A percentile compares a stretch with the other conserved stretches of the same genome.
Conservation (phyloP, 78 protist species). For the Tieghemostelium lacteum region DNA sequence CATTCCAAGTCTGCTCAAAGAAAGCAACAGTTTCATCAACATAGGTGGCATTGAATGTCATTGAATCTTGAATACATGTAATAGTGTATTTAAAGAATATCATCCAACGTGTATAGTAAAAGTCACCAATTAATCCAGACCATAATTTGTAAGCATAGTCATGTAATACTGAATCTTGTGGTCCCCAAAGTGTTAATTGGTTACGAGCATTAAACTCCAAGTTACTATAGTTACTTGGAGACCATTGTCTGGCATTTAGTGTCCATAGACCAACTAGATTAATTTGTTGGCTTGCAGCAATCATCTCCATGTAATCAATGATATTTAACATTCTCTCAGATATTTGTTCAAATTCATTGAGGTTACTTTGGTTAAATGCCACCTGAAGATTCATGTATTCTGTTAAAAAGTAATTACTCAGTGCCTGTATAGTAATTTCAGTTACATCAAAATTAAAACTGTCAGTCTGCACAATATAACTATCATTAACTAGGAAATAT, state of each 20-base stretch:
- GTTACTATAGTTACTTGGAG: background rate
- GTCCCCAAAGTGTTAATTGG: slow-evolving; percentile 80
- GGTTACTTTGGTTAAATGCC: background rate
- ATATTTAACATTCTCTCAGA: background rate
- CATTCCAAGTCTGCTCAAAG: slow-evolving; percentile 3
- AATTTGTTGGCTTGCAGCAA: slow-evolving; percentile 22
- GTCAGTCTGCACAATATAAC: background rate
- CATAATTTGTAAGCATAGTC: slow-evolving; percentile 81
- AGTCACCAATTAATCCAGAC: slow-evolving; percentile 59
- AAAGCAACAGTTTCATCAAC: background rate
- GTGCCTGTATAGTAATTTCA: slow-evolving; percentile 23
- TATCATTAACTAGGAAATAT: background rate
- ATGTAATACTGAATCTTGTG: slow-evolving; percentile 22
- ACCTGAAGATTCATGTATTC: background rate
- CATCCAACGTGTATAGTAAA: slow-evolving; percentile 53
- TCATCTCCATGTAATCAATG: slow-evolving; percentile 10
- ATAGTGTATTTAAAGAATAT: background rate
- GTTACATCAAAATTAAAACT: slow-evolving; percentile 25
- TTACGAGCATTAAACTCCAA: slow-evolving; percentile 80
- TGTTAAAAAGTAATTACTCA: background rate
- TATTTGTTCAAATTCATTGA: background rate
- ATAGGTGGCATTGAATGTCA: background rate
- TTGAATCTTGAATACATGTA: background rate
- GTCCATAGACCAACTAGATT: slow-evolving; percentile 47
- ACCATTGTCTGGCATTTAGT: slow-evolving; percentile 27